A percentile compares a stretch with the other conserved stretches of the same genome.
Conservation (phyloP, 2,329 filamentous ascomycete genomes). For the Zopfia rhizophila region DNA sequence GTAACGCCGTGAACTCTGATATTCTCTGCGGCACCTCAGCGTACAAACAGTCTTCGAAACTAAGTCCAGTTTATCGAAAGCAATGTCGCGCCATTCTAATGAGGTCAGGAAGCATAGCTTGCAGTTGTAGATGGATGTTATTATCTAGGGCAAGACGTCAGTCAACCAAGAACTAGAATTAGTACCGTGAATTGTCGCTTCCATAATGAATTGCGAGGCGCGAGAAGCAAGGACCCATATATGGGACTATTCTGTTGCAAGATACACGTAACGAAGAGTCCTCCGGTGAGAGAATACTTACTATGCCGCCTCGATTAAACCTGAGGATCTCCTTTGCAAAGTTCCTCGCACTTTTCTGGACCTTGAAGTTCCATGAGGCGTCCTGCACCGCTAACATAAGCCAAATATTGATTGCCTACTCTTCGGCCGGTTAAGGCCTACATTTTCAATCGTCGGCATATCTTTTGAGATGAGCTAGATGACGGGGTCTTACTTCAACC, state of each 20-base stretch:
- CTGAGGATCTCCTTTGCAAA: slow-evolving; percentile 45
- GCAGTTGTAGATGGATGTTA: slow-evolving; percentile 43
- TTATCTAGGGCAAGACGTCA: too few species aligned
- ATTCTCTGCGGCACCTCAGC: slow-evolving; percentile 41
- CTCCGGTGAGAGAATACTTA: slow-evolving; percentile 26
- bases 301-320: slow-evolving; percentile 44
- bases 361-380: slow-evolving; percentile 46
- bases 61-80: slow-evolving; percentile 44
- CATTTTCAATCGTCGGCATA: neutral
- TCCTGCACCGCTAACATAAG: slow-evolving; percentile 46
- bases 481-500: slow-evolving; percentile 36
- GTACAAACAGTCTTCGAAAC: slow-evolving; percentile 38
- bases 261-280: neutral
- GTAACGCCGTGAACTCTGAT: slow-evolving; percentile 38
- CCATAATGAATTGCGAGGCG: too few species aligned
- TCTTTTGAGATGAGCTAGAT: too few species aligned
- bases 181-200: too few species aligned
- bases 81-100: slow-evolving; percentile 43
- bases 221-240: too few species aligned
- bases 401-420: slow-evolving; percentile 41
- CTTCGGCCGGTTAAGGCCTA: slow-evolving; percentile 45
- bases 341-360: slow-evolving; percentile 34
- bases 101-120: slow-evolving; percentile 42
- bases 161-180: too few species aligned
- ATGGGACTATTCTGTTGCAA: neutral